A percentile compares a stretch with the other conserved stretches of the same genome.
phyloP scores from a whole-genome alignment of 352 stramenopile genomes.

The Phytophthora palmivora region DNA sequence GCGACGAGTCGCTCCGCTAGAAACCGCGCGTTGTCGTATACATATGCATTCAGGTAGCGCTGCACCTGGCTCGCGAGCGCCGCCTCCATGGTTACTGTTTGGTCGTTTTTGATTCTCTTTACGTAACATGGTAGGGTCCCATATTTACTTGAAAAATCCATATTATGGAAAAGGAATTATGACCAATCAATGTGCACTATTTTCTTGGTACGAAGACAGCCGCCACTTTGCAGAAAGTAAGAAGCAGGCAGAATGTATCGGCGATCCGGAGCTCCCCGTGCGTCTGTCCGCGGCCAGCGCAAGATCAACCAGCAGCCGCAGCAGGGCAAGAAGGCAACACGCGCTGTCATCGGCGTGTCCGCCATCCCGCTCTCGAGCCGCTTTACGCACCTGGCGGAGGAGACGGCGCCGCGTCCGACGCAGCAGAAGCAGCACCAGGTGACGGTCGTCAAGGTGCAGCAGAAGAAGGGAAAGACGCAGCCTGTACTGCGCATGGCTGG shows the following conservation, averaged over 20 bases:
- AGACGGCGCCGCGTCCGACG: conserved; percentile 32
- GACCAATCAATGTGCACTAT: neutral
- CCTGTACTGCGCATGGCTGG: conserved; percentile 26
- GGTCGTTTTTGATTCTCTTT: conserved; percentile 23
- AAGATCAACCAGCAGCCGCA: conserved; percentile 56
- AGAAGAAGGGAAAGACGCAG: conserved; percentile 37
- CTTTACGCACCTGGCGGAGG: conserved; percentile 73
- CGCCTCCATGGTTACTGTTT: conserved; percentile 43
- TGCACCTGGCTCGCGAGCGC: conserved; percentile 58
- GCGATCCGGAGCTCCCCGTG: conserved; percentile 42
- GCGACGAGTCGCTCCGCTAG: conserved; percentile 84
- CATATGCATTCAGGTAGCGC: conserved; percentile 56
- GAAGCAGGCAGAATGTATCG: conserved; percentile 36
- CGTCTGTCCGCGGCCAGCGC: conserved; percentile 65
- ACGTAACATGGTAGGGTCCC: neutral
- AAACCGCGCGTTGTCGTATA: conserved; percentile 80
- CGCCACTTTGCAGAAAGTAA: neutral
- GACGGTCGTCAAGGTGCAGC: conserved; percentile 41
- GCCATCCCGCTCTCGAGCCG: conserved; percentile 74
- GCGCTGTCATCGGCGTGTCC: conserved; percentile 69
- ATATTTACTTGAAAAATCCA: neutral
- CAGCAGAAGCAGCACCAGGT: conserved; percentile 47
- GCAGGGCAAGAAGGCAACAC: conserved; percentile 50
- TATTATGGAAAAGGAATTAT: neutral
- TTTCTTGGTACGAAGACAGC: neutral